Conservation (phyloP, 2,329 filamentous ascomycete genomes). For the Talaromyces sp. region DNA sequence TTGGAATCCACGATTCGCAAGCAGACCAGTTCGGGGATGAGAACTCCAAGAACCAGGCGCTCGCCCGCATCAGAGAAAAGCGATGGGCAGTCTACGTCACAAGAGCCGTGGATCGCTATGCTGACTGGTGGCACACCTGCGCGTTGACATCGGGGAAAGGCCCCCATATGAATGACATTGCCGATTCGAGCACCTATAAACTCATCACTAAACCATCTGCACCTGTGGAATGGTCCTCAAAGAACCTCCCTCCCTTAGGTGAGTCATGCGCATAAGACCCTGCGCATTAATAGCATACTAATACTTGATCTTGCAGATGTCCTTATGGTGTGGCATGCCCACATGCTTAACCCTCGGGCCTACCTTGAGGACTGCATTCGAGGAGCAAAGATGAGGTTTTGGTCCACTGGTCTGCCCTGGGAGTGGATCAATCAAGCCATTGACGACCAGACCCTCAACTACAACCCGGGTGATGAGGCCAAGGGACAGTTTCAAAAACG, state of each 20-base stretch:
- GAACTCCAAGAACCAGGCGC: slow-evolving; percentile 34
- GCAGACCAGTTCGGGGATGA: slow-evolving; percentile 33
- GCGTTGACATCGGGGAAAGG: slow-evolving; percentile 12
- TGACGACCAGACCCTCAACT: slow-evolving; percentile 53
- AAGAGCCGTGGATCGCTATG: slow-evolving; percentile 63
- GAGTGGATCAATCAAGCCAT: slow-evolving; percentile 53
- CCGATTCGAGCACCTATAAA: slow-evolving; percentile 15
- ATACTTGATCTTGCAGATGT: slow-evolving; percentile 49
- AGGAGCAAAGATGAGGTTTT: slow-evolving; percentile 50
- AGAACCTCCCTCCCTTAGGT: slow-evolving; percentile 57
- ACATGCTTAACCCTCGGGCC: slow-evolving; percentile 70
- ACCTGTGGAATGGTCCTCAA: slow-evolving; percentile 32
- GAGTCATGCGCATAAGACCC: slow-evolving; percentile 18
- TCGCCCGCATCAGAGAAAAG: slow-evolving; percentile 61
- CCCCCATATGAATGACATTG: slow-evolving; percentile 11
- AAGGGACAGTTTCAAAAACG: slow-evolving; percentile 42
- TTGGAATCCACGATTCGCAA: slow-evolving; percentile 52
- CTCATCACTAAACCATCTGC: slow-evolving; percentile 17
- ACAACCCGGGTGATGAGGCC: slow-evolving; percentile 43
- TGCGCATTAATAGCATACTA: slow-evolving; percentile 4
- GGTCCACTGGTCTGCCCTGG: slow-evolving; percentile 65
- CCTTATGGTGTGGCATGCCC: slow-evolving; percentile 73
- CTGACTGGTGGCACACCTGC: slow-evolving; percentile 55
- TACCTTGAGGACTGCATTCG: slow-evolving; percentile 70
- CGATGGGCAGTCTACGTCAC: slow-evolving; percentile 67